These are phyloP conservation scores for Starmerella tilneyi DNA, from an alignment of 805 yeast genomes.

Conservation along the genomic window DNA sequence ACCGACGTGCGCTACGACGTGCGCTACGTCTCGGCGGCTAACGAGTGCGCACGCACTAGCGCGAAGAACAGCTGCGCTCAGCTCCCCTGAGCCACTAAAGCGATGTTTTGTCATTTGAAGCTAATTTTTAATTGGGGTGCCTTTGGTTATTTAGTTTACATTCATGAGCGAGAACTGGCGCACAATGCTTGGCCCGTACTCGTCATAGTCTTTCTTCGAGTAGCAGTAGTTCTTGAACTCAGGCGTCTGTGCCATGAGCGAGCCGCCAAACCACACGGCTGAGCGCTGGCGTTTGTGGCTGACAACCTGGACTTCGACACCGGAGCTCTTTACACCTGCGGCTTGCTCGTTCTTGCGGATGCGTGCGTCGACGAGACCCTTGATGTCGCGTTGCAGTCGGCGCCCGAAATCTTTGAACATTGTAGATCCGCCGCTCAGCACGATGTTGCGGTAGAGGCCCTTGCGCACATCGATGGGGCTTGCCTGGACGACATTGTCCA, in stretches of 20 bases:
- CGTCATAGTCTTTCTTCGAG: conserved; percentile 95
- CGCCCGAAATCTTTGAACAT: conserved; percentile 98
- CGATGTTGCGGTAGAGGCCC: conserved; percentile 90
- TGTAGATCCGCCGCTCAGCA: conserved; percentile 93
- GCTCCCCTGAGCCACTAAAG: background rate
- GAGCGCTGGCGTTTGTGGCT: conserved; percentile 95
- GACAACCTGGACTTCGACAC: conserved; percentile 94
- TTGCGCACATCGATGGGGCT: conserved; percentile 97
- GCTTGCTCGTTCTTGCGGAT: conserved; percentile 68
- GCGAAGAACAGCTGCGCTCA: no score
- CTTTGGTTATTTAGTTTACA: conserved; percentile 48
- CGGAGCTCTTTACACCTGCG: conserved; percentile 61
- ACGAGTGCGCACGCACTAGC: no score
- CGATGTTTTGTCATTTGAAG: background rate
- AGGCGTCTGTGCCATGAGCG: conserved; percentile 89
- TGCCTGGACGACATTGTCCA: conserved; percentile 87
- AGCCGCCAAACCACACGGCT: conserved; percentile 99
- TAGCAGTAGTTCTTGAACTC: conserved; percentile 95
- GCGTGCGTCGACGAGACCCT: conserved; percentile 77
- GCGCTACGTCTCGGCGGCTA: no score
- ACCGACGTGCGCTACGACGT: no score
- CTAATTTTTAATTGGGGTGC: conserved; percentile 3
- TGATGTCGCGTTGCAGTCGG: conserved; percentile 90
- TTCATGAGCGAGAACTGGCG: conserved; percentile 92
- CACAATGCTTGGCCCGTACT: conserved; percentile 94